A percentile compares a stretch with the other conserved stretches of the same genome.
Evolutionary conservation across 2,329 filamentous ascomycete genomes (phyloP).

Genomic region (Hypoxylon sp.): DNA sequence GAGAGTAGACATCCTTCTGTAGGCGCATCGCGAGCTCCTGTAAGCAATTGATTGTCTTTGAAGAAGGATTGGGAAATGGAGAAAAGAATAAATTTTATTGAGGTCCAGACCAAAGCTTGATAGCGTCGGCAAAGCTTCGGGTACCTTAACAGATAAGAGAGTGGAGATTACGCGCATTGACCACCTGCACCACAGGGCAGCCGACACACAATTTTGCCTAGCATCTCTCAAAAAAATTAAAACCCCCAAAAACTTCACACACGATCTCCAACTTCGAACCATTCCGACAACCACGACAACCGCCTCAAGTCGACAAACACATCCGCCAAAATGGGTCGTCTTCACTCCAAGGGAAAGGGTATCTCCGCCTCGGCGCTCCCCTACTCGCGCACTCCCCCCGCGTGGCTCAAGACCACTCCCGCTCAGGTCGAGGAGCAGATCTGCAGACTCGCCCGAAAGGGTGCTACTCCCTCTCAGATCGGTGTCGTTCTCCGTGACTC

Average conservation of each 20-base stretch:
- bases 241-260: constrained; percentile 41
- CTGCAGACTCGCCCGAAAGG: constrained; percentile 99
- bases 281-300: constrained; percentile 38
- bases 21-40: not conserved
- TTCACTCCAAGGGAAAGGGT: constrained; percentile 99
- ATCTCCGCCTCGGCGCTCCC: constrained; percentile 96
- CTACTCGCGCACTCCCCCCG: constrained; percentile 92
- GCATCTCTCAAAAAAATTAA: constrained; percentile 44
- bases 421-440: constrained; percentile 99
- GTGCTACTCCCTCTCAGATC: constrained; percentile 98
- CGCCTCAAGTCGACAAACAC: constrained; percentile 53
- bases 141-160: not conserved
- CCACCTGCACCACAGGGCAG: constrained; percentile 33
- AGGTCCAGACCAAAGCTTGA: not conserved
- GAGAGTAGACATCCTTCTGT: not conserved
- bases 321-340: constrained; percentile 86
- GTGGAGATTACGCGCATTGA: constrained; percentile 25
- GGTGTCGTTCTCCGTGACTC: constrained; percentile 98
- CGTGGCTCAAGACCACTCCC: constrained; percentile 99
- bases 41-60: not conserved
- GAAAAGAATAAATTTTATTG: constrained; percentile 33
- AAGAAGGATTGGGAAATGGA: constrained; percentile 21
- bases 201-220: constrained; percentile 47
- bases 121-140: constrained; percentile 22
- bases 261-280: constrained; percentile 40